Conservation (phyloP, 805 yeast genomes). For the Saturnispora ahearnii region DNA sequence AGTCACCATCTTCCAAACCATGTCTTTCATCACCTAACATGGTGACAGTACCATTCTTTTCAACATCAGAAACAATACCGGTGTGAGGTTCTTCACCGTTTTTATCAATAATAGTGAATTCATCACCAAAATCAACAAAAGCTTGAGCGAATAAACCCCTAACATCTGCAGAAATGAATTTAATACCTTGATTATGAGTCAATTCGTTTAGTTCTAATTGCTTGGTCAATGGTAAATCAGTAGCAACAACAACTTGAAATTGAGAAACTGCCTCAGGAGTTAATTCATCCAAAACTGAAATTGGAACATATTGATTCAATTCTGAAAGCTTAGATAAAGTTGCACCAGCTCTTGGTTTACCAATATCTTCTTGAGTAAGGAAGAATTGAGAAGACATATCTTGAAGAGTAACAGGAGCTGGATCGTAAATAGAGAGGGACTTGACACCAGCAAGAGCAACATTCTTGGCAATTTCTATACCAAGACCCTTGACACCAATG, state of each 20-base stretch:
- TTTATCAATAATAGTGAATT: slow-evolving; percentile 71
- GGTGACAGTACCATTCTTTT: slow-evolving; percentile 82
- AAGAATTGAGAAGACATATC: slow-evolving; percentile 91
- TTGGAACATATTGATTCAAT: slow-evolving; percentile 85
- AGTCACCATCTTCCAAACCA: slow-evolving; percentile 87
- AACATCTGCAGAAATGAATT: slow-evolving; percentile 72
- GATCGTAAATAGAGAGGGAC: slow-evolving; percentile 78
- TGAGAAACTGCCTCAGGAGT: slow-evolving; percentile 43
- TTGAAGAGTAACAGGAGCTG: slow-evolving; percentile 49
- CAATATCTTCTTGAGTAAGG: slow-evolving; percentile 61
- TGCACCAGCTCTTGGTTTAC: slow-evolving; percentile 65
- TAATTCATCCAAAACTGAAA: slow-evolving; percentile 52
- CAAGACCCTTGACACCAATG: slow-evolving; percentile 86
- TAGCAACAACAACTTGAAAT: slow-evolving; percentile 80
- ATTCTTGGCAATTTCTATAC: slow-evolving; percentile 93
- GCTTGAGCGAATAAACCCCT: slow-evolving; percentile 83
- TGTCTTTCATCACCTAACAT: slow-evolving; percentile 89
- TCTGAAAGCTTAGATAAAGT: slow-evolving; percentile 66
- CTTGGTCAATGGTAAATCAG: slow-evolving; percentile 61
- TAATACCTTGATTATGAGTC: slow-evolving; percentile 65
- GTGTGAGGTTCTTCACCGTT: slow-evolving; percentile 88
- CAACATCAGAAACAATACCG: slow-evolving; percentile 88
- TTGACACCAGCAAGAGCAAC: slow-evolving; percentile 97
- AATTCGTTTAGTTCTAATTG: slow-evolving; percentile 67
- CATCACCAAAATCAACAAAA: slow-evolving; percentile 84